phyloP scores from a whole-genome alignment of 345 rosid species.

The Noccaea bulbosa region DNA sequence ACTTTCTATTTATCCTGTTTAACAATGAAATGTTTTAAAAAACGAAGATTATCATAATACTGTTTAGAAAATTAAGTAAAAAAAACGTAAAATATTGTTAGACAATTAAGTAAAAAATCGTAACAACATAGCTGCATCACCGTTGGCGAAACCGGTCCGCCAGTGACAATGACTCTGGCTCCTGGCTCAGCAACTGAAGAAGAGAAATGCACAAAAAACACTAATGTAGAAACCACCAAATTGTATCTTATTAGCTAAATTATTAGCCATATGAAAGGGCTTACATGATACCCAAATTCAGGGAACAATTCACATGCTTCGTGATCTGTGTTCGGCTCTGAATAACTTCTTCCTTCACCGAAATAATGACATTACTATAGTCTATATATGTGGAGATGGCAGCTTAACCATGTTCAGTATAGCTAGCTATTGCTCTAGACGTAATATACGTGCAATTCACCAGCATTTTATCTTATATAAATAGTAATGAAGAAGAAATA shows the following conservation, averaged over 20 bases:
- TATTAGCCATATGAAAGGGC: constrained; percentile 35
- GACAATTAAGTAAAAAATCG: no score
- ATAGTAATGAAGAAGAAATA: not conserved
- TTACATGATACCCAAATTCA: constrained; percentile 38
- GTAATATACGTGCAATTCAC: not conserved
- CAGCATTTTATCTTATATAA: not conserved
- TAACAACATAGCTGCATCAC: no score
- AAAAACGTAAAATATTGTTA: constrained; percentile 39
- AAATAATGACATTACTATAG: not conserved
- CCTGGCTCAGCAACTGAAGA: no score
- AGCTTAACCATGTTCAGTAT: not conserved
- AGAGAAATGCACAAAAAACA: no score
- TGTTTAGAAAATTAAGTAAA: constrained; percentile 16
- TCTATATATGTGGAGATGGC: not conserved
- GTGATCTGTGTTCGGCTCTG: constrained; percentile 42
- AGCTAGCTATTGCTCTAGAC: constrained; percentile 6
- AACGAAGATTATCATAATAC: not conserved
- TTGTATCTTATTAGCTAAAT: no score
- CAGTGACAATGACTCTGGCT: no score
- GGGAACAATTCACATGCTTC: constrained; percentile 42
- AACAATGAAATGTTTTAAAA: not conserved
- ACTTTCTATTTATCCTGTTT: no score
- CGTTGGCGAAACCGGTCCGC: no score
- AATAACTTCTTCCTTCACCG: not conserved
- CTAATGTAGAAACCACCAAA: no score